Base-by-base conservation (phyloP, 148 eudicot species). In the Gaultheria prostrata region DNA sequence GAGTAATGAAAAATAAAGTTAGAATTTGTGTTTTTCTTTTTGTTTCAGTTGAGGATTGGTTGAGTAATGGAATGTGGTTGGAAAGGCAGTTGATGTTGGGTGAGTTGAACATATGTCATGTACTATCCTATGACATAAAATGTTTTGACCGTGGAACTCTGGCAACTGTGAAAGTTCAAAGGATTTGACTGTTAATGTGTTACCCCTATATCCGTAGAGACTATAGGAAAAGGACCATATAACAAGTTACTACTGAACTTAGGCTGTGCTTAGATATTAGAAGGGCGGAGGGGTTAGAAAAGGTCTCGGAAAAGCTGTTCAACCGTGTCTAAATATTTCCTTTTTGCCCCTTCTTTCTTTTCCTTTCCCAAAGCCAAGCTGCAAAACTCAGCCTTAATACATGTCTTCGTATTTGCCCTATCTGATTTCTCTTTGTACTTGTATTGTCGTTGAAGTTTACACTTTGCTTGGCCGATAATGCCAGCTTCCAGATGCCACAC, bases 401-500 rank as follows among this genome's bases (percentile, higher is more conserved):
- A 35, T 43, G 77, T 74, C 49, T 74, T 50, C 45, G 17, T 77
- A 51, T 50, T 77, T 26, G 50, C 39, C 11, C 7, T 51, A n/a
- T 50, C 61, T 1, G 15, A 50, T 50, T 50, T 77, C 14, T 12
- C 20, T 11, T n/a, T 13, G 80, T 28, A 51, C 43, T 76, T 50
- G 80, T 24, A 30, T 77, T n/a, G 8, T 77, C 30, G n/a, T 30
- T 18, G 13, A 77, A 77, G 43, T 28, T 28, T 49, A 15, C 28
- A 6, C 80, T 51, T 77, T 77, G 33, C 30, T 77, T 79, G 39
- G 17, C 9, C 24, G 67, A 49, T 81, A 28, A 85, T 61, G 75
- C 83, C 89, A 94, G 98, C 88, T 91, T 82, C 92, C 99, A 35
- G 99, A 97, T 92, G 99, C 99, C 5, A 91, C 98, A 79, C 95